Evolutionary conservation across 2,329 filamentous ascomycete species (phyloP), one percentile per base, ranked within the genome.

Genomic region (Nigrograna mackinnonii): DNA sequence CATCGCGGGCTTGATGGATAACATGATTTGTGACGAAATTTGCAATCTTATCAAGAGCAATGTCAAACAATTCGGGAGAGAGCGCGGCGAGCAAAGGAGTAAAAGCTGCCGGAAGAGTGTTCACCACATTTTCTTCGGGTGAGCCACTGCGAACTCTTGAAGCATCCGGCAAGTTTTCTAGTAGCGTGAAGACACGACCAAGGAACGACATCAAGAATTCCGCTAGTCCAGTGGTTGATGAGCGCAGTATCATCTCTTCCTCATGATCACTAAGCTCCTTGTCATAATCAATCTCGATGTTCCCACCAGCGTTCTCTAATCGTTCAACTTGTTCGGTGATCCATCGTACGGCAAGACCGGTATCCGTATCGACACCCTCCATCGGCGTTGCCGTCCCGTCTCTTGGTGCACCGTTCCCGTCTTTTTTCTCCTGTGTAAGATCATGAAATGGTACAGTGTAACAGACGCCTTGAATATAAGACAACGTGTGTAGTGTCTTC

Each of bases 111-210:
- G 94, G 94, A 17, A 99, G 73, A 2, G 91, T 95, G 63, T 97
- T 97, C 63, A 97, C 91, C 35, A 99, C 91, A 57, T 91, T 96
- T 60, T 99, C 95, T 68, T 99, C 94, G 0, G 94, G 94, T 5
- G 91, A 95, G 9, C 91, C 91, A 45, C 89, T 91, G 47, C 92
- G 86, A 22, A 96, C 84, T 44, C 92, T 83, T 21, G 90, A 87
- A 7, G 91, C 84, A 70, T 99, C 95, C 1, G 94, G 94, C 30
- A 99, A 75, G 59, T 99, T 99, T 68, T 99, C 94, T 17, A 99
- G 71, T 7, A 99, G 79, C 1, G 91, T 96, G 66, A 99, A 99
- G 6, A 99, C 91, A 57, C 94, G 91, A 39, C 91, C 94, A 6
- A 99, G 77, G 54, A 99, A 86, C 6, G 91, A 89, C 39, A 92